Evolutionary conservation across 108 stramenopile species (phyloP), one percentile per base, ranked within the genome.

Genomic region (Cyclotella atomus): DNA sequence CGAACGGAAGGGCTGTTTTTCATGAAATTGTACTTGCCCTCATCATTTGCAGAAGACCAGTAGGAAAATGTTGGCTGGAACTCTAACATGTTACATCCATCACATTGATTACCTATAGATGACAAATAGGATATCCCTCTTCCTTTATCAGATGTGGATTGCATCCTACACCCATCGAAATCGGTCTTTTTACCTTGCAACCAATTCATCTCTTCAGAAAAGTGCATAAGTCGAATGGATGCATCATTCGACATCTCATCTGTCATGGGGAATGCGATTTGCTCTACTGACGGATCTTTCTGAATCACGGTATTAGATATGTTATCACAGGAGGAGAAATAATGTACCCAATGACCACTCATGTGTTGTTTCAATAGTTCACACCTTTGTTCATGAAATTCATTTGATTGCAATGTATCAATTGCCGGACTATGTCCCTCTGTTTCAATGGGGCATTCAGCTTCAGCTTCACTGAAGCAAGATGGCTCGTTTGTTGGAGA

Each of bases 281-380:
- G 5, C n/a, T 15, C 15, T 5, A 50, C n/a, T n/a, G 20, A 21
- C 9, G 49, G 49, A 21, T n/a, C n/a, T n/a, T 50, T 21, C 49
- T 7, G 5, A 20, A 15, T 5, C n/a, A 50, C 5, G 20, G n/a
- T 50, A 20, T 50, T n/a, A 21, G 49, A 50, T 5, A 50, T 21
- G n/a, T 50, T 50, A 21, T 50, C 17, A 50, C 5, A 50, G 49
- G n/a, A 50, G 49, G 49, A 4, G n/a, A 50, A 50, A n/a, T 50
- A 17, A 17, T 50, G 49, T 15, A 5, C 4, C 49, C 49, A 50
- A n/a, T 59, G 57, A 7, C 62, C 43, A 47, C 24, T 19, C 4
- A 52, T 23, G 20, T 52, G 52, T 23, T 52, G 20, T 2, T 10
- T 23, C 21, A 52, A 23, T 3, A 23, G 10, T 23, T 52, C 23